Evolutionary conservation across 1,139 yeast species (phyloP), one percentile per base, ranked within the genome.

Genomic region (Wickerhamomyces sp.): DNA sequence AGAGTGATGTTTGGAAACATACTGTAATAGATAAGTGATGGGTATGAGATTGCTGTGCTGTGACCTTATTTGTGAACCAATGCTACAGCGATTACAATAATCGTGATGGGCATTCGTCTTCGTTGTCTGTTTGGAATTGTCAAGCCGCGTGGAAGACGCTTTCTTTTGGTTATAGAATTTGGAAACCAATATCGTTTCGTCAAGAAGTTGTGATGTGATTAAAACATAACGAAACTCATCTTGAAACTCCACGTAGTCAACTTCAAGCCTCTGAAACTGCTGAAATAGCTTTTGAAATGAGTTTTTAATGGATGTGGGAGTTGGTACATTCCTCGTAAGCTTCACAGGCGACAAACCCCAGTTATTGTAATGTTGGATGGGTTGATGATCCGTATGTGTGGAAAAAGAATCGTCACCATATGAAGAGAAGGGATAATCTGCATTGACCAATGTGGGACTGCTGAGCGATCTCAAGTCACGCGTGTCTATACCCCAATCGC

Each of bases 141-240:
- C 41, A 16, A 40, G 10, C 22, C 35, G 29, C 3, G 30, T 13
- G 1, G 41, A 27, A 12, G 45, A 42, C 6, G 38, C 27, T 23
- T 45, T 40, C 23, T 50, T 52, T 23, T 36, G 39, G 19, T 41
- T 41, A 24, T 37, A 39, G 32, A 46, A 46, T 23, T 47, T 43
- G 11, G 56, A 52, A 9, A 48, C 42, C 22, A 52, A 21, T 12
- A 52, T 45, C 4, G 52, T 47, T 22, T 57, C 62, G 31, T 65
- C 68, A 11, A 70, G 47, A 16, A 69, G 52, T 35, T 64, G 66
- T 20, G 72, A 65, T 11, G 71, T 61, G 6, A 69, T 62, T 3
- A 69, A 39, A 5, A 56, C 47, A 44, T 68, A 70, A 28, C 70
- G 57, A 44, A 69, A 68, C 37, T 69, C 63, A 37, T 70, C 75